Percentiles rank a stretch among this genome's conserved stretches.
These are phyloP conservation scores for Dipodascus geniculatus DNA, from an alignment of 805 yeast species.

Conservation along the genomic window DNA sequence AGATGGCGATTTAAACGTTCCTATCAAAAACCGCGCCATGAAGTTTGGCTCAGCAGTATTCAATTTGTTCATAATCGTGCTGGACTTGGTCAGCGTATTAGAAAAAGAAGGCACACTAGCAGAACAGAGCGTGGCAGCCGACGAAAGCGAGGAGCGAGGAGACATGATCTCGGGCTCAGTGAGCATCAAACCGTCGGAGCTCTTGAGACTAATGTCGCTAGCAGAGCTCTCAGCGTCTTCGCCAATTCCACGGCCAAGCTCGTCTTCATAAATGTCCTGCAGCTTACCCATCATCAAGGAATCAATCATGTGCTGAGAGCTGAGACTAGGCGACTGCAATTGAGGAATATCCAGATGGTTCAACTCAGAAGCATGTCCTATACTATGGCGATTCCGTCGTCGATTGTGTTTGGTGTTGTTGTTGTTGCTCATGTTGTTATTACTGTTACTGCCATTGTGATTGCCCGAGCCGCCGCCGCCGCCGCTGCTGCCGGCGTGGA, in stretches of 20 bases:
- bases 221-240: neutral
- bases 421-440: slow-evolving; percentile 2
- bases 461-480: slow-evolving; percentile 12
- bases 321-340: neutral
- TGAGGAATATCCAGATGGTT: neutral
- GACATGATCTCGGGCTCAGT: neutral
- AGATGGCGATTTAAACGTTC: too few relatives aligned
- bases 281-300: neutral
- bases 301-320: neutral
- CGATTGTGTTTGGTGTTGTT: neutral
- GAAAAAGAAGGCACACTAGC: too few relatives aligned
- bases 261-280: neutral
- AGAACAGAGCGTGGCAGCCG: neutral
- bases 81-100: neutral
- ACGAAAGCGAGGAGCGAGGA: neutral
- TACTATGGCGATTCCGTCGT: neutral
- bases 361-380: neutral
- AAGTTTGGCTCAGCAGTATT: neutral
- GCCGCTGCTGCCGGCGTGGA: slow-evolving; percentile 16
- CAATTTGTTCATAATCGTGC: neutral
- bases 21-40: neutral
- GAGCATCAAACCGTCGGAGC: too few relatives aligned
- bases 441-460: slow-evolving; percentile 7
- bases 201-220: neutral
- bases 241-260: neutral